Evolutionary conservation across 2,329 filamentous ascomycete genomes (phyloP), one percentile per base, ranked within the genome.

Genomic region (Fusarium globosum): DNA sequence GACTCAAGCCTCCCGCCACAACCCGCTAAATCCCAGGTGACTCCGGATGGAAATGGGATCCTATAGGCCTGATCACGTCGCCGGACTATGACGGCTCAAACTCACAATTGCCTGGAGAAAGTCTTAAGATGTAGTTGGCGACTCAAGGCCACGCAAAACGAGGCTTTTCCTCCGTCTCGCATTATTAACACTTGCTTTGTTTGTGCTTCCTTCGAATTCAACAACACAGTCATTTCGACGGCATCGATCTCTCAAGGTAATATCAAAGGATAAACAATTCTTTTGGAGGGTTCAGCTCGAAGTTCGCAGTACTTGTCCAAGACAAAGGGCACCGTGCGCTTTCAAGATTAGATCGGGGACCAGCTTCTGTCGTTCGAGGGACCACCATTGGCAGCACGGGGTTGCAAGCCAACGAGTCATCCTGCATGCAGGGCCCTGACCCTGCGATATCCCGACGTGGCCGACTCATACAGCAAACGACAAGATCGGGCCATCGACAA

Each of bases 1-100:
- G 76, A 77, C 76, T 72, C 69, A 76, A 78, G 75, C 75, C 76
- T 75, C 65, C 73, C 75, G 76, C 76, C 76, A 78, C 76, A 64
- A 41, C 49, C 71, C 73, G 66, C 75, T 69, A 69, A 57, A 49
- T 71, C 36, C 61, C 66, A 72, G 60, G 63, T 76, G 66, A 68
- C 72, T 74, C 66, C 62, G 66, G 62, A 48, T 52, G 56, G 56
- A 61, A 55, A 64, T 39, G 62, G 62, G 67, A 56, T 55, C 57
- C 64, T 52, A 67, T 71, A 70, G 74, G 71, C 64, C 67, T 69
- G 56, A 56, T 63, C 65, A 66, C 62, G 67, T 69, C 46, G 66
- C 68, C 68, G 60, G 69, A 68, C 65, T 61, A 65, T 59, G 71
- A 70, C 57, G 72, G 72, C 63, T 63, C 60, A 75, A 75, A 77